phyloP scores from a whole-genome alignment of 1,139 yeast species.

The Kodamaea suecica region DNA sequence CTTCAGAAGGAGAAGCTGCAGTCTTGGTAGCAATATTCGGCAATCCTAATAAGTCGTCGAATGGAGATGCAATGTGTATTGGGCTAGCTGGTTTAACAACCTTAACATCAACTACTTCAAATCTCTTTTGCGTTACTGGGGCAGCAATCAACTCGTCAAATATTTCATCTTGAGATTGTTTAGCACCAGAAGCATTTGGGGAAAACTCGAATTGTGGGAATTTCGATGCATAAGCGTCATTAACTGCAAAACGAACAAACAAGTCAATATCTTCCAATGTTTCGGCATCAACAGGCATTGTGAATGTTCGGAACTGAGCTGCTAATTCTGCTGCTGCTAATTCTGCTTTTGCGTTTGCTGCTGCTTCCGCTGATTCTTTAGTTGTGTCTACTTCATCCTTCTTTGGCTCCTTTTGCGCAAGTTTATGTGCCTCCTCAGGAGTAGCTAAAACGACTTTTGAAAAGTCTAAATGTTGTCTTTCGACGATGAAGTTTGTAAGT shows the following conservation, averaged over 20 bases:
- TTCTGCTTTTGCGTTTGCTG: slow-evolving; percentile 17
- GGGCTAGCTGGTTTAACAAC: background rate
- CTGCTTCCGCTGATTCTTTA: too few relatives aligned
- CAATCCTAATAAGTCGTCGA: slow-evolving; percentile 50
- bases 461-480: slow-evolving; percentile 69
- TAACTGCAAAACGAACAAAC: slow-evolving; percentile 31
- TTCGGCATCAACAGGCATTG: slow-evolving; percentile 7
- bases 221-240: slow-evolving; percentile 40
- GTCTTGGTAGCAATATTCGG: slow-evolving; percentile 9
- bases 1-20: slow-evolving; percentile 1
- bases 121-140: slow-evolving; percentile 55
- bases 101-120: slow-evolving; percentile 35
- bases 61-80: slow-evolving; percentile 11
- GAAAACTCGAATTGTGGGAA: slow-evolving; percentile 46
- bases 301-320: slow-evolving; percentile 1
- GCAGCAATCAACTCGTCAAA: slow-evolving; percentile 67
- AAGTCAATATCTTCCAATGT: slow-evolving; percentile 18
- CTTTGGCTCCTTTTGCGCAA: slow-evolving; percentile 17
- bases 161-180: slow-evolving; percentile 44
- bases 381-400: slow-evolving; percentile 8
- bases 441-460: slow-evolving; percentile 60
- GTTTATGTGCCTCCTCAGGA: slow-evolving; percentile 22
- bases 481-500: slow-evolving; percentile 55
- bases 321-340: slow-evolving; percentile 1
- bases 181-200: slow-evolving; percentile 30